A percentile compares a stretch with the other conserved stretches of the same genome.
Conservation (phyloP, 164 flowering plant genomes). For the Amborella trichopoda region DNA sequence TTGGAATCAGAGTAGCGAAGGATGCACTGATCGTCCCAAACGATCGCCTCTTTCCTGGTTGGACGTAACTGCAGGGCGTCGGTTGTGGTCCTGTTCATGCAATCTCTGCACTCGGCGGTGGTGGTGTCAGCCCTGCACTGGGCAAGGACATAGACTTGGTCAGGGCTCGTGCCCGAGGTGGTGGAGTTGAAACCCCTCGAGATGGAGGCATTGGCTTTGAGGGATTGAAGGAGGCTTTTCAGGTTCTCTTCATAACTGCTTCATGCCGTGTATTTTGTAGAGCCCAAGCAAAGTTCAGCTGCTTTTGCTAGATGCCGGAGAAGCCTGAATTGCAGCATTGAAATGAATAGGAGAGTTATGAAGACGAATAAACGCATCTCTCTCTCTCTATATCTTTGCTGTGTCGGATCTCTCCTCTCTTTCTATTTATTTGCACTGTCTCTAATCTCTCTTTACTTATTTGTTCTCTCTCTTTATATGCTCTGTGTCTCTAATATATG, state of each 20-base stretch:
- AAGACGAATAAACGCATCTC: too few relatives aligned
- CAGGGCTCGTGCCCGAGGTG: neutral
- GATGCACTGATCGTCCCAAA: slow-evolving; percentile 25
- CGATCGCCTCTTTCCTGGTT: slow-evolving; percentile 12
- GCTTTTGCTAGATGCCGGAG: too few relatives aligned
- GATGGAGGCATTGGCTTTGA: neutral
- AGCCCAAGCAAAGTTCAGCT: too few relatives aligned
- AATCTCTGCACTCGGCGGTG: slow-evolving; percentile 4
- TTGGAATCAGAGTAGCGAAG: slow-evolving; percentile 16
- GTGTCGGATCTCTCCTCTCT: too few relatives aligned
- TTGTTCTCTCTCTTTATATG: too few relatives aligned
- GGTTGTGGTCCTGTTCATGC: slow-evolving; percentile 8
- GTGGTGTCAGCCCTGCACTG: slow-evolving; percentile 4
- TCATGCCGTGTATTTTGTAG: too few relatives aligned
- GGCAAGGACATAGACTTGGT: slow-evolving; percentile 4
- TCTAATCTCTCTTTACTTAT: too few relatives aligned
- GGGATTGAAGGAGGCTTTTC: neutral
- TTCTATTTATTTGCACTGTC: too few relatives aligned
- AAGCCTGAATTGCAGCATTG: too few relatives aligned
- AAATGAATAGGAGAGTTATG: too few relatives aligned
- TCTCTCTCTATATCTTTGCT: too few relatives aligned
- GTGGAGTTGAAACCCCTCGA: slow-evolving; percentile 1
- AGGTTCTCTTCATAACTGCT: neutral
- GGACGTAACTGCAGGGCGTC: slow-evolving; percentile 11
- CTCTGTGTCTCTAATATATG: too few relatives aligned